Conservation (phyloP, 495 filamentous ascomycete genomes). For the Penicillium coffeae region DNA sequence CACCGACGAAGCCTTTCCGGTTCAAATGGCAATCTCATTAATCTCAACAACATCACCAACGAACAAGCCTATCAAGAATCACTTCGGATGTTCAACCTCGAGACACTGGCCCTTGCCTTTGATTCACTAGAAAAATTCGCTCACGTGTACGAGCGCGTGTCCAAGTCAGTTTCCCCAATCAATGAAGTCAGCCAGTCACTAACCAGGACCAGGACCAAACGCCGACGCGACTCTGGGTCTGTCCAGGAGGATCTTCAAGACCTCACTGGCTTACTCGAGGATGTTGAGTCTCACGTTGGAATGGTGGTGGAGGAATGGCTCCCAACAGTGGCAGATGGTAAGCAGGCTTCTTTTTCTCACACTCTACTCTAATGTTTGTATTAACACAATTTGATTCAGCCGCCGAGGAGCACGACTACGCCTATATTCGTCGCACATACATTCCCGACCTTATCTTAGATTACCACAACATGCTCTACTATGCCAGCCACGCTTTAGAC, state of each 20-base stretch:
- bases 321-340: constrained; percentile 31
- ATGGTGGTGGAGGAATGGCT: constrained; percentile 43
- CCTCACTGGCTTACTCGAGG: constrained; percentile 30
- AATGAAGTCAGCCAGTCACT: constrained; percentile 6
- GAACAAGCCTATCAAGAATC: constrained; percentile 42
- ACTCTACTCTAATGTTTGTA: constrained; percentile 3
- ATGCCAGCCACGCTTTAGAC: constrained; percentile 58
- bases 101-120: constrained; percentile 62
- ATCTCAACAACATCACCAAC: constrained; percentile 10
- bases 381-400: constrained; percentile 21
- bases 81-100: constrained; percentile 67
- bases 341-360: constrained; percentile 12
- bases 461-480: constrained; percentile 72
- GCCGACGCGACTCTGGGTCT: constrained; percentile 32
- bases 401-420: constrained; percentile 38
- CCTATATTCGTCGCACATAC: constrained; percentile 64
- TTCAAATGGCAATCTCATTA: too few relatives aligned
- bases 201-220: constrained; percentile 21
- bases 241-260: constrained; percentile 30
- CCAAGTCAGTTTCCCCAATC: constrained; percentile 30
- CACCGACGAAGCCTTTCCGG: constrained; percentile 24
- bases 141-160: constrained; percentile 40
- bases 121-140: constrained; percentile 62
- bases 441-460: constrained; percentile 77
- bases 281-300: constrained; percentile 30